Percentiles rank a stretch among this genome's conserved stretches.
Conservation (phyloP, 176 grass and related monocot species). For the Cymbopogon citratus region DNA sequence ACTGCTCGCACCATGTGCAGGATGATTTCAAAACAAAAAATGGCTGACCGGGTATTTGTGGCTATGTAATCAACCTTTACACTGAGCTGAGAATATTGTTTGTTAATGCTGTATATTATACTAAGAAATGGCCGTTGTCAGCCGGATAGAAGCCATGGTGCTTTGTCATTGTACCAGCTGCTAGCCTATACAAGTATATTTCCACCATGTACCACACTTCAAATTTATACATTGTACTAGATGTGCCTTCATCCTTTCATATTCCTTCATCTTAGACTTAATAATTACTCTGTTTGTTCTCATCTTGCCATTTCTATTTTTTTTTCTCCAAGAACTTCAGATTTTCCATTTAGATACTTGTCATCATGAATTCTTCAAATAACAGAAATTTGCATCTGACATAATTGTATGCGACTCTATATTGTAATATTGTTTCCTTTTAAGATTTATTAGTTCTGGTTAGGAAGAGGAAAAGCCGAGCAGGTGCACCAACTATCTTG, state of each 20-base stretch:
- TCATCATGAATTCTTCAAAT: background rate
- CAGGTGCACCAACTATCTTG: background rate
- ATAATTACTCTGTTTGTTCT: background rate
- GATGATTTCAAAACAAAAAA: background rate
- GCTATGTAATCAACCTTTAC: background rate
- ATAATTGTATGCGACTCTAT: background rate
- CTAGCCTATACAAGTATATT: background rate
- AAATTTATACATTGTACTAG: background rate
- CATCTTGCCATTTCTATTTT: background rate
- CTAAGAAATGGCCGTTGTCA: background rate
- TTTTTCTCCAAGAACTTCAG: background rate
- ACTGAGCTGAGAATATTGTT: background rate
- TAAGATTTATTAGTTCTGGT: background rate
- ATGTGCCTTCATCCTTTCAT: background rate
- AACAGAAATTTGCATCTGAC: background rate
- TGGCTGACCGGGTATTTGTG: background rate
- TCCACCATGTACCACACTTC: background rate
- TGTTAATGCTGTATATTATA: background rate
- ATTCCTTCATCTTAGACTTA: background rate
- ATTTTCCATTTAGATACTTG: background rate
- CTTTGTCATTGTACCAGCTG: background rate
- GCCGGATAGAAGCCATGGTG: background rate
- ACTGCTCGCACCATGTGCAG: no score
- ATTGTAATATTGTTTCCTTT: background rate
- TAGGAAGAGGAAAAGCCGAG: background rate